Base-by-base conservation (phyloP, 805 yeast species). In the Barnettozyma sucrosica region DNA sequence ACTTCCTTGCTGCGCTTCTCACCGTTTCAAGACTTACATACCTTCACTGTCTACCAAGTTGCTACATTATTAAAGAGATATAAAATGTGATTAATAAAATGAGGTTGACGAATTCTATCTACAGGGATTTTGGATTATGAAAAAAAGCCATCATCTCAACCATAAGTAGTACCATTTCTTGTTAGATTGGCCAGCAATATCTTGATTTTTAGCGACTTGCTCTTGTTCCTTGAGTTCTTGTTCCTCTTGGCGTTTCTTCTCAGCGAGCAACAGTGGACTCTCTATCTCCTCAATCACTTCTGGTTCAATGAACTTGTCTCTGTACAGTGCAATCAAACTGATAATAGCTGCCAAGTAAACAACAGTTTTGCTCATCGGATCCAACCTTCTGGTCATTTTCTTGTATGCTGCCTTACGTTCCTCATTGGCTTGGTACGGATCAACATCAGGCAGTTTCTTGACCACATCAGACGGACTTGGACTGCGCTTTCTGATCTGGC, bases 301-400 rank as follows among this genome's bases (percentile, higher is more conserved):
- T 55, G 74, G 76, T 18, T 78, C 80, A 36, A 70, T 59, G 18
- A 61, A 64, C 59, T 76, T 75, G 59, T 83, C 89, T 55, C 82
- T 69, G 50, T 73, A 74, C 42, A 79, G 63, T 7, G 85, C 85
- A 36, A 75, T 55, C 44, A 77, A 56, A 2, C 76, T 66, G 8
- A 83, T 68, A 16, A 79, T 52, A 0, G 72, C 61, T 3, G 78
- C 70, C 20, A 75, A 43, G 52, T 78, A 78, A 3, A 83, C 65
- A 28, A 83, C 71, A 13, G 73, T 60, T 55, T 77, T 79, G 39
- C 81, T 76, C 26, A 75, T 69, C 0, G 83, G 80, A 55, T 83
- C 87, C 67, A 82, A 64, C 45, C 62, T 72, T 52, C 70, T 70
- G 13, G 72, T 65, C 57, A 77, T 78, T 48, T 74, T 69, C 51